A percentile compares a stretch with the other conserved stretches of the same genome.
phyloP scores from a whole-genome alignment of 768 basidiomycete genomes.

The Naganishia antarctica region DNA sequence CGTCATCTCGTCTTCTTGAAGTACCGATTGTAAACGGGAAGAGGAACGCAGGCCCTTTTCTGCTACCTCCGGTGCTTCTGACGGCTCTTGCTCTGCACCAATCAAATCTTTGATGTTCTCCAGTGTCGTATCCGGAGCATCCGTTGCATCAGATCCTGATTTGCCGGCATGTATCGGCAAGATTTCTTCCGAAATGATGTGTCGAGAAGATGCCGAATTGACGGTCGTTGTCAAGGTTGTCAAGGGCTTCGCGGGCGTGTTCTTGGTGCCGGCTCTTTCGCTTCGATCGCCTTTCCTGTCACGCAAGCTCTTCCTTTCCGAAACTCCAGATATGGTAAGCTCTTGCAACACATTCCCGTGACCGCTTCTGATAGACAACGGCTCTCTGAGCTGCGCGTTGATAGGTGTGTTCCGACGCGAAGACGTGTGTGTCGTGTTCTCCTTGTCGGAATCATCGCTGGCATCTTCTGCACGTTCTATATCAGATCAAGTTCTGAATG shows the following conservation, averaged over 20 bases:
- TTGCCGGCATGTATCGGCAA: not conserved
- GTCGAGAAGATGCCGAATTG: not conserved
- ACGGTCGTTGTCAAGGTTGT: not conserved
- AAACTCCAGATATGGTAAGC: not conserved
- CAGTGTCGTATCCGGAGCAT: too few species aligned
- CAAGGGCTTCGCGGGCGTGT: not conserved
- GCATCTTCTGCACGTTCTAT: not conserved
- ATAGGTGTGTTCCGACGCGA: not conserved
- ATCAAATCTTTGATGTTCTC: too few species aligned
- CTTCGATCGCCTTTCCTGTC: slow-evolving; percentile 14
- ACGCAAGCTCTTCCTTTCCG: slow-evolving; percentile 4
- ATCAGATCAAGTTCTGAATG: not conserved
- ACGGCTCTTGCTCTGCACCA: too few species aligned
- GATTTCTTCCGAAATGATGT: not conserved
- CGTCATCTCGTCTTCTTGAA: not conserved
- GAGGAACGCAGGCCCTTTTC: not conserved
- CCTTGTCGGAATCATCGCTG: slow-evolving; percentile 5
- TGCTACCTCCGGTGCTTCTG: too few species aligned
- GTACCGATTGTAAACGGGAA: not conserved
- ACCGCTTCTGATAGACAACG: not conserved
- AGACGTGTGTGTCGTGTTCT: not conserved
- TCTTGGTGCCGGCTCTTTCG: not conserved
- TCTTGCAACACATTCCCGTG: slow-evolving; percentile 2
- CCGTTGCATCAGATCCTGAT: too few species aligned
- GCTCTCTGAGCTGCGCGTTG: not conserved